Conservation (phyloP, 805 yeast genomes). For the Candida nemodendra region DNA sequence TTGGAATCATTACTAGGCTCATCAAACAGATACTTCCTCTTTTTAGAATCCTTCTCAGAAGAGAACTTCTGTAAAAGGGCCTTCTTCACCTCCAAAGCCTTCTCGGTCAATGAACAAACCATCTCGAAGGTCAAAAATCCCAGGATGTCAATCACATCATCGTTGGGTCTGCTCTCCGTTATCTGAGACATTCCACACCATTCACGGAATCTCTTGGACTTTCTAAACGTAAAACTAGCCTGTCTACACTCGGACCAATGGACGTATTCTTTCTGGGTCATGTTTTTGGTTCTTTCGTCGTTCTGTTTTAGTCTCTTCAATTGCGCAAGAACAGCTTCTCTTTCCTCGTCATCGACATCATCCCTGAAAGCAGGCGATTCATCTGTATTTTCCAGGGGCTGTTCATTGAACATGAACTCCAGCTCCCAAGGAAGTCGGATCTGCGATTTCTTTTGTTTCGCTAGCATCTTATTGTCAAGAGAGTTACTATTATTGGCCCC, state of each 20-base stretch:
- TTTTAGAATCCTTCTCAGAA: conserved; percentile 35
- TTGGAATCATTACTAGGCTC: conserved; percentile 82
- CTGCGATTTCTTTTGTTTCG: conserved; percentile 69
- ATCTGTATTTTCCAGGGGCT: conserved; percentile 55
- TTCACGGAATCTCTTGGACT: conserved; percentile 90
- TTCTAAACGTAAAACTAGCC: conserved; percentile 93
- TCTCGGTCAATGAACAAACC: conserved; percentile 91
- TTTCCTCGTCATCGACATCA: conserved; percentile 73
- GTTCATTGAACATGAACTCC: conserved; percentile 90
- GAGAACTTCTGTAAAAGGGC: conserved; percentile 8
- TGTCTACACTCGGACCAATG: conserved; percentile 99
- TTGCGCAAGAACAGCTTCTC: conserved; percentile 87
- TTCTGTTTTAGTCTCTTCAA: conserved; percentile 85
- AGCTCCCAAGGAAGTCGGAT: conserved; percentile 94
- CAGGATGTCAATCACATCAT: conserved; percentile 92
- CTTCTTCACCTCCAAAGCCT: conserved; percentile 73
- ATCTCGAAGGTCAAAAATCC: conserved; percentile 96
- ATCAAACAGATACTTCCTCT: conserved; percentile 68
- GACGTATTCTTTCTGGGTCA: conserved; percentile 97
- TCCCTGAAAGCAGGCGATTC: conserved; percentile 61
- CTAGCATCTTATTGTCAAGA: conserved; percentile 45
- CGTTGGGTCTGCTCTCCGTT: conserved; percentile 89
- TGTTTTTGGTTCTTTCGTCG: conserved; percentile 86
- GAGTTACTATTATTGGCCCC: conserved; percentile 27
- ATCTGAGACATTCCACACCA: conserved; percentile 89